Conservation (phyloP, 495 filamentous ascomycete species). For the Hyaloscypha variabilis region DNA sequence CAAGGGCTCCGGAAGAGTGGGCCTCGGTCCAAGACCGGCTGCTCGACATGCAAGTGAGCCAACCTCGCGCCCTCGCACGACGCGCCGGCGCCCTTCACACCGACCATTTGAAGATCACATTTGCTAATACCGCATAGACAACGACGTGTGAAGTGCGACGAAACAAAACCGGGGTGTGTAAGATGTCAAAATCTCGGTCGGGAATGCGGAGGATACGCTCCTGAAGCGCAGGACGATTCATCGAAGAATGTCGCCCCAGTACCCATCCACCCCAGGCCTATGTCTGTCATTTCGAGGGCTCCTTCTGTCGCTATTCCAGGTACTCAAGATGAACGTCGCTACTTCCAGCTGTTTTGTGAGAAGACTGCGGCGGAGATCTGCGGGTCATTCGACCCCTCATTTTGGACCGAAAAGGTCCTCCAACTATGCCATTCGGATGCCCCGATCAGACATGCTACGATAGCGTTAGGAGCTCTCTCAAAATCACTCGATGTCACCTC, state of each 20-base stretch:
- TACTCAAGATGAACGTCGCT: constrained; percentile 50
- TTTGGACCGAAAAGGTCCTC: constrained; percentile 61
- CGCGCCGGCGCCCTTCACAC: neutral
- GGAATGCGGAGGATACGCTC: constrained; percentile 56
- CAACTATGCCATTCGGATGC: constrained; percentile 63
- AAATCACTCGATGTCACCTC: constrained; percentile 44
- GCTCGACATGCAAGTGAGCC: constrained; percentile 35
- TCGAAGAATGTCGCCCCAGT: constrained; percentile 30
- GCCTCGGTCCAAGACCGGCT: constrained; percentile 31
- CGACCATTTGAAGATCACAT: neutral
- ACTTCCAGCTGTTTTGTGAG: constrained; percentile 62
- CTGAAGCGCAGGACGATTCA: constrained; percentile 24
- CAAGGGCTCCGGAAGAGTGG: constrained; percentile 34
- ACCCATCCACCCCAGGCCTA: constrained; percentile 31
- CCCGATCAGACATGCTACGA: constrained; percentile 65
- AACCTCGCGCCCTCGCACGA: neutral
- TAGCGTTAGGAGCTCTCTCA: constrained; percentile 66
- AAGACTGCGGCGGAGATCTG: constrained; percentile 60
- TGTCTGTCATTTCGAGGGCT: constrained; percentile 30
- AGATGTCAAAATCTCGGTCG: constrained; percentile 56
- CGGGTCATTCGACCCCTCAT: constrained; percentile 61
- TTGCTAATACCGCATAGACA: constrained; percentile 26
- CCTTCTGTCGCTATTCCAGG: constrained; percentile 30
- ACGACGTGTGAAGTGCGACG: constrained; percentile 61
- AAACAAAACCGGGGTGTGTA: constrained; percentile 55